phyloP scores from a whole-genome alignment of 2,329 filamentous ascomycete species.

The Aspergillus sp. region DNA sequence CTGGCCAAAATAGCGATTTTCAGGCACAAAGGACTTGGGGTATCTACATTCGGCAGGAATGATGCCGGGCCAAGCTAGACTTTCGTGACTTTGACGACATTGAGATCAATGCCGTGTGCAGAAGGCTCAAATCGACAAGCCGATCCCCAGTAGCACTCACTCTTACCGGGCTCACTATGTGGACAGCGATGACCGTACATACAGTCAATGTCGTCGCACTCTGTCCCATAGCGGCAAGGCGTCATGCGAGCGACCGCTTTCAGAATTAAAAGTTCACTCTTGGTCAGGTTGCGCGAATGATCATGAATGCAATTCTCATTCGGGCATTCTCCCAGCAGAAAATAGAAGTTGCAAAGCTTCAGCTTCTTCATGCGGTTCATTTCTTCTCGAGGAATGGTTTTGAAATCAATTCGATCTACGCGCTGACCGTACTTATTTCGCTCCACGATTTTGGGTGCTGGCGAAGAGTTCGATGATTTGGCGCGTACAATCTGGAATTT shows the following conservation, averaged over 20 bases:
- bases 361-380: slow-evolving; percentile 61
- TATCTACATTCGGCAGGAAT: background rate
- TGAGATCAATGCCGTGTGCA: slow-evolving; percentile 59
- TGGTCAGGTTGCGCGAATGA: slow-evolving; percentile 55
- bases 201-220: slow-evolving; percentile 59
- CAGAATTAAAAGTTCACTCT: slow-evolving; percentile 54
- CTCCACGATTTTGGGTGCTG: slow-evolving; percentile 41
- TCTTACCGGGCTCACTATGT: slow-evolving; percentile 51
- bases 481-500: slow-evolving; percentile 41
- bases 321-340: slow-evolving; percentile 58
- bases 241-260: slow-evolving; percentile 62
- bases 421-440: slow-evolving; percentile 62
- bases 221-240: slow-evolving; percentile 58
- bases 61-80: slow-evolving; percentile 26
- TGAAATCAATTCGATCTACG: slow-evolving; percentile 53
- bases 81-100: slow-evolving; percentile 54
- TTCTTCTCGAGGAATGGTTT: slow-evolving; percentile 55
- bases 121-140: slow-evolving; percentile 58
- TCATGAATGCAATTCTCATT: slow-evolving; percentile 55
- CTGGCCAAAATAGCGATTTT: background rate
- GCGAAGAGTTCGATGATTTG: slow-evolving; percentile 27
- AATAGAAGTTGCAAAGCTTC: slow-evolving; percentile 64
- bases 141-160: slow-evolving; percentile 58
- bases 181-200: slow-evolving; percentile 66
- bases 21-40: background rate